These are phyloP conservation scores for Persicaria maculosa DNA, from an alignment of 148 eudicot genomes.

Conservation along the genomic window DNA sequence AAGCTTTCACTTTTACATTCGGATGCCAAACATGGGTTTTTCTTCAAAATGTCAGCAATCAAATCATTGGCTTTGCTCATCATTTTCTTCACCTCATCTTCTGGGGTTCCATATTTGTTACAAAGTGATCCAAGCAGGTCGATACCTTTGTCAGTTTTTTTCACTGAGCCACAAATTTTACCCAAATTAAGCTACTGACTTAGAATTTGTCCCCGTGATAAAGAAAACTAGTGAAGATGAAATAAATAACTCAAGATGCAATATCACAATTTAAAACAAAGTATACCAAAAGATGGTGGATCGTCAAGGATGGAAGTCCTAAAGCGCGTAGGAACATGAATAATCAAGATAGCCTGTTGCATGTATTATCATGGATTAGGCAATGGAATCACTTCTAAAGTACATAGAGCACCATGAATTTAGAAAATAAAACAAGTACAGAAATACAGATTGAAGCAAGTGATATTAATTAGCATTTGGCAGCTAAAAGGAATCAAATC, in stretches of 20 bases:
- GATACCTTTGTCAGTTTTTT: slow-evolving; percentile 52
- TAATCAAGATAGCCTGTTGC: slow-evolving; percentile 77
- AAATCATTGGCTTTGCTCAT: slow-evolving; percentile 64
- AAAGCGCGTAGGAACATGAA: slow-evolving; percentile 63
- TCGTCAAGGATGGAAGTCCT: slow-evolving; percentile 59
- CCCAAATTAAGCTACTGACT: neutral
- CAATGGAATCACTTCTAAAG: neutral
- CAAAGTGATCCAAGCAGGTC: slow-evolving; percentile 85
- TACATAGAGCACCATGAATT: neutral
- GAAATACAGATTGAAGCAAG: neutral
- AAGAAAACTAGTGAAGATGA: neutral
- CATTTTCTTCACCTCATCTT: slow-evolving; percentile 74
- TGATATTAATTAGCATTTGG: neutral
- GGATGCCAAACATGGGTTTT: slow-evolving; percentile 49
- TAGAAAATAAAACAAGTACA: neutral
- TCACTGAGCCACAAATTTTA: slow-evolving; percentile 37
- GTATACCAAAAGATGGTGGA: slow-evolving; percentile 54
- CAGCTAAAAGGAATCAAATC: no score
- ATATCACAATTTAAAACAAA: neutral
- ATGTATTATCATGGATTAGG: slow-evolving; percentile 14
- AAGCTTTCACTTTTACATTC: slow-evolving; percentile 50
- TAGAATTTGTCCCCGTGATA: neutral
- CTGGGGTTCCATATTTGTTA: slow-evolving; percentile 64
- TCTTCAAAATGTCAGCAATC: slow-evolving; percentile 56
- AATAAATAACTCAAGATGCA: neutral